Conservation (phyloP, 768 basidiomycete species). For the Psilocybe sp. region DNA sequence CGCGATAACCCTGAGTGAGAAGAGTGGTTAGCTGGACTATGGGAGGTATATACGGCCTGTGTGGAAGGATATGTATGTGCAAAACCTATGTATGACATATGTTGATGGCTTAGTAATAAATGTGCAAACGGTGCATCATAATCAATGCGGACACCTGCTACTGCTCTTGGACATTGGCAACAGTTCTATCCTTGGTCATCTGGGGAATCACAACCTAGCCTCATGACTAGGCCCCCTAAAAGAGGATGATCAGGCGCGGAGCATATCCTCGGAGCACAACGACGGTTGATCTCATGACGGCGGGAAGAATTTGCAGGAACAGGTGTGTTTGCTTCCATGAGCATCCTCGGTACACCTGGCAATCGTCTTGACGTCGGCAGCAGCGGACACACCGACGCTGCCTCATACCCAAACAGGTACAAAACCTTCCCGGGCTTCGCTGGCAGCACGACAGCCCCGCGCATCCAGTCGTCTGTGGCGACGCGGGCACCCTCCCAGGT, state of each 20-base stretch:
- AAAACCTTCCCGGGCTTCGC: conserved; percentile 36
- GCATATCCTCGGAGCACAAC: too few species aligned
- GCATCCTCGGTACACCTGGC: conserved; percentile 36
- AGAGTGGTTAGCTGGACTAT: too few species aligned
- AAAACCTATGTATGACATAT: too few species aligned
- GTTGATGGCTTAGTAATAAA: too few species aligned
- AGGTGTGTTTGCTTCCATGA: conserved; percentile 32
- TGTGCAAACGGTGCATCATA: too few species aligned
- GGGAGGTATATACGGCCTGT: too few species aligned
- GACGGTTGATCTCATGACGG: conserved; percentile 44
- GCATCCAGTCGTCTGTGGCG: conserved; percentile 34
- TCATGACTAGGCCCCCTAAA: too few species aligned
- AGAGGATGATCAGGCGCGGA: too few species aligned
- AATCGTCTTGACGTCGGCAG: conserved; percentile 40
- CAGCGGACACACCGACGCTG: conserved; percentile 42
- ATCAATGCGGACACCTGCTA: conserved; percentile 47
- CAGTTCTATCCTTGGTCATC: conserved; percentile 35
- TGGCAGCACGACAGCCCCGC: conserved; percentile 27
- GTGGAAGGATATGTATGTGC: too few species aligned
- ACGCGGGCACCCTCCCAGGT: conserved; percentile 43
- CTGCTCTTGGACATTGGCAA: conserved; percentile 61
- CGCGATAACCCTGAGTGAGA: too few species aligned
- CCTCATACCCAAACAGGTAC: conserved; percentile 50
- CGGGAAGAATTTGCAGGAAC: conserved; percentile 58
- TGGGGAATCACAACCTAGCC: conserved; percentile 47